phyloP scores from a whole-genome alignment of 1,139 yeast species.

The Tardiomyces digboiensis region DNA sequence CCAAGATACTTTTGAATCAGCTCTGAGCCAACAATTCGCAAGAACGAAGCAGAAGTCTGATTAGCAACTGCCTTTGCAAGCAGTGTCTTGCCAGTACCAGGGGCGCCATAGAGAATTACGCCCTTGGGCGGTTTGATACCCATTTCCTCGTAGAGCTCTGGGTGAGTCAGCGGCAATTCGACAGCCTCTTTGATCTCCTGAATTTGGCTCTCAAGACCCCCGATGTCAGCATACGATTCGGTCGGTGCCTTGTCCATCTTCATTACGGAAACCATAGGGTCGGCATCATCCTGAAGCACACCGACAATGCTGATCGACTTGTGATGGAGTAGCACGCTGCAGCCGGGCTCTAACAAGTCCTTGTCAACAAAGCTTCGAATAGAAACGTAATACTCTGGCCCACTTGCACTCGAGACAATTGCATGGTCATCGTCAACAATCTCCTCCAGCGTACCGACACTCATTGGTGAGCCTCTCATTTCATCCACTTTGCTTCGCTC shows the following conservation, averaged over 20 bases:
- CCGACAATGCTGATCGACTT: constrained; percentile 94
- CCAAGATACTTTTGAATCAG: constrained; percentile 95
- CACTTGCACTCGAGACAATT: constrained; percentile 91
- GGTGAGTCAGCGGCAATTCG: constrained; percentile 94
- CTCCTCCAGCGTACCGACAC: constrained; percentile 94
- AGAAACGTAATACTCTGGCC: constrained; percentile 95
- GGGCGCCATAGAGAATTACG: constrained; percentile 96
- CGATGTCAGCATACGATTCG: constrained; percentile 94
- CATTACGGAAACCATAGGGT: constrained; percentile 97
- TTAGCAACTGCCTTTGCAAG: constrained; percentile 98
- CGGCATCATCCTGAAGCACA: constrained; percentile 93
- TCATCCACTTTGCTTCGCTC: constrained; percentile 94
- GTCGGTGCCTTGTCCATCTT: constrained; percentile 96
- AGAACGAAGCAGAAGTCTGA: constrained; percentile 92
- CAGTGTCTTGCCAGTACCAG: constrained; percentile 97
- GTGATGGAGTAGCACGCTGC: constrained; percentile 92
- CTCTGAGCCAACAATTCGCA: constrained; percentile 96
- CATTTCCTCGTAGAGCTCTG: constrained; percentile 97
- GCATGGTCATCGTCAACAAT: constrained; percentile 98
- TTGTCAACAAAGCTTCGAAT: constrained; percentile 97
- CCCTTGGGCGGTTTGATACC: constrained; percentile 99
- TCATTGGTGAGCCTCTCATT: constrained; percentile 93
- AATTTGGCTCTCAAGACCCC: constrained; percentile 93
- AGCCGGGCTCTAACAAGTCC: constrained; percentile 95
- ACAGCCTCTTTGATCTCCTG: constrained; percentile 98